These are phyloP conservation scores for Cyberlindnera japonica DNA, from an alignment of 805 yeast species.

Conservation along the genomic window DNA sequence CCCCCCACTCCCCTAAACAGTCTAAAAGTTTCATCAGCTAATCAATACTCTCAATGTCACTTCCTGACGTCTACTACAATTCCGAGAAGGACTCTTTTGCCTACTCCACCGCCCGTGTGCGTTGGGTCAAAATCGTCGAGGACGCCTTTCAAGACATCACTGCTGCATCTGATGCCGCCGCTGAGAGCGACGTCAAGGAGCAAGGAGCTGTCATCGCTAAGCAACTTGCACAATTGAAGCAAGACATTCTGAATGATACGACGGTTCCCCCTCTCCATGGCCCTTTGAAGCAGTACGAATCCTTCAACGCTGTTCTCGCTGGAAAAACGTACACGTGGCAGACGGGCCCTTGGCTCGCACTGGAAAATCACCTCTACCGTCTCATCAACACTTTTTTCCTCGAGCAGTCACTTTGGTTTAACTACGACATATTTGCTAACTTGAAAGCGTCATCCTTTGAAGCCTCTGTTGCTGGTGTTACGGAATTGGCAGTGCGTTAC, in stretches of 20 bases:
- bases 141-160: conserved; percentile 64
- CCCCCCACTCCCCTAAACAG: neutral
- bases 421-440: conserved; percentile 69
- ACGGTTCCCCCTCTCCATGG: conserved; percentile 42
- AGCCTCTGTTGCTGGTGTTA: conserved; percentile 72
- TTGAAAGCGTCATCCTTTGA: conserved; percentile 72
- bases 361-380: conserved; percentile 85
- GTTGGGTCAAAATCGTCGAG: conserved; percentile 85
- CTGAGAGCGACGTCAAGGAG: conserved; percentile 26
- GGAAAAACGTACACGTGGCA: conserved; percentile 54
- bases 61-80: conserved; percentile 49
- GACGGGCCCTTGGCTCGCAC: conserved; percentile 84
- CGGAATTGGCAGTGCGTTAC: conserved; percentile 71
- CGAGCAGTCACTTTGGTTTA: conserved; percentile 35
- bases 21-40: neutral
- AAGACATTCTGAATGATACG: conserved; percentile 41
- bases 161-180: conserved; percentile 29
- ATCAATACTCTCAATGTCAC: conserved; percentile 2
- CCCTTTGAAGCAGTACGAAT: conserved; percentile 42
- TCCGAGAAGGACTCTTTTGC: conserved; percentile 79
- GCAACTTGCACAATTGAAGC: conserved; percentile 40
- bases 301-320: conserved; percentile 57
- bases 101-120: conserved; percentile 63
- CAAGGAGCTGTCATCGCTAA: conserved; percentile 48
- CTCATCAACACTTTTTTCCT: conserved; percentile 46